Percentiles rank a stretch among this genome's conserved stretches.
These are phyloP conservation scores for Boletellus emodensis DNA, from an alignment of 768 basidiomycete species.

Conservation along the genomic window DNA sequence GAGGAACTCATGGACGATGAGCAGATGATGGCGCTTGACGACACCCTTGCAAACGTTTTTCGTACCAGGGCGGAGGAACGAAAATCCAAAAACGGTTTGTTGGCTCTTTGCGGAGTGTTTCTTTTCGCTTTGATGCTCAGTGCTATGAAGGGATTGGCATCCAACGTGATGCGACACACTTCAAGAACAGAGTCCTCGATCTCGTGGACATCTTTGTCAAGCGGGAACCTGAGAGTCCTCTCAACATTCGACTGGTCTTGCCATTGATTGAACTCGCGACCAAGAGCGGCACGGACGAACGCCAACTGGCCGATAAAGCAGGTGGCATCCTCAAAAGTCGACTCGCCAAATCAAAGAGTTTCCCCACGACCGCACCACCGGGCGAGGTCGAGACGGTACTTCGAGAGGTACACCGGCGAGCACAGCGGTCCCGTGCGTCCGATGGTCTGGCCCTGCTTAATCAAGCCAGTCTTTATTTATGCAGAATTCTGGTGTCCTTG, in stretches of 20 bases:
- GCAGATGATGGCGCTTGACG: constrained; percentile 96
- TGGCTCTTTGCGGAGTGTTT: background rate
- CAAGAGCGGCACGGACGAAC: constrained; percentile 68
- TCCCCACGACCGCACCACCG: constrained; percentile 36
- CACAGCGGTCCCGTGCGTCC: constrained; percentile 58
- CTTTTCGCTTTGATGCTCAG: background rate
- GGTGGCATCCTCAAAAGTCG: constrained; percentile 71
- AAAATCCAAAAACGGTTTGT: constrained; percentile 63
- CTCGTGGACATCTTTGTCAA: constrained; percentile 84
- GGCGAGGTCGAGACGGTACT: constrained; percentile 45
- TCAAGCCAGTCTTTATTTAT: constrained; percentile 67
- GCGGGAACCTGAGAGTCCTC: constrained; percentile 70
- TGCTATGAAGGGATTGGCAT: constrained; percentile 50
- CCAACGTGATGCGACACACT: constrained; percentile 88
- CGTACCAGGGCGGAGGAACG: constrained; percentile 57
- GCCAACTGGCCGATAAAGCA: constrained; percentile 86
- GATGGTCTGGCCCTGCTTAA: constrained; percentile 64
- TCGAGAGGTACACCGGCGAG: constrained; percentile 65
- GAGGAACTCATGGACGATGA: constrained; percentile 91
- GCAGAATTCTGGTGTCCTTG: constrained; percentile 45
- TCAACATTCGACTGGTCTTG: constrained; percentile 61
- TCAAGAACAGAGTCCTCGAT: constrained; percentile 94
- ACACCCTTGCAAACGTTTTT: constrained; percentile 87
- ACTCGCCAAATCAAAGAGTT: constrained; percentile 69
- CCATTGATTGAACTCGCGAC: constrained; percentile 77